Evolutionary conservation across 108 stramenopile genomes (phyloP), one percentile per base, ranked within the genome.

Genomic region (Hondaea fermentalgiana): DNA sequence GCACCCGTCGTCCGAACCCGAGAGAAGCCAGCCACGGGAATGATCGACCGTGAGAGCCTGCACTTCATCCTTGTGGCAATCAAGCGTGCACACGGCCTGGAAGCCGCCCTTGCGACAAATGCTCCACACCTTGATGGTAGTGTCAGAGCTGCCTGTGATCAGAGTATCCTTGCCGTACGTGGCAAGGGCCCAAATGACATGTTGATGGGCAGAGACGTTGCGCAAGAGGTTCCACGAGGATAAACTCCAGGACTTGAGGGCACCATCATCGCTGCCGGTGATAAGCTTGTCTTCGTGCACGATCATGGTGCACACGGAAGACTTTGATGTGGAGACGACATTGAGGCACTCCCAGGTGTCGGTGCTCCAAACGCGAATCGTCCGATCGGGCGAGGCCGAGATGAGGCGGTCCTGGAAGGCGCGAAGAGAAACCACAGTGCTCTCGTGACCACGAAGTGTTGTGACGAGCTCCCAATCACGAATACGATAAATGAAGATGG

Each of bases 1-100:
- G 28, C 76, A 53, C 0, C 76, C 76, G 28, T 83, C 76, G 5
- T 83, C 76, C 10, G 76, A 83, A 12, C 76, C 76, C 19, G 76
- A 83, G 76, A 83, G 51, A 1, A 83, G 76, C 76, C 76, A 83
- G 17, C 28, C 25, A 0, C 76, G 76, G 43, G 49, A 53, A 17
- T 47, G 51, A 35, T 83, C 76, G 23, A 83, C 76, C 17, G 76
- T 45, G 28, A 83, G 76, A 83, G 76, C 76, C 51, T 83, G 76
- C 8, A 83, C 76, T 23, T 83, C 76, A 35, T 83, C 76, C 19
- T 35, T 6, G 51, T 83, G 76, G n/a, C 49, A 10, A 12, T 83
- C 51, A 10, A 83, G 76, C 10, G 76, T 83, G 25, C 76, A 53
- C 0, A 53, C 76, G n/a, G 51, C 49, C 45, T 47, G 45, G 3